Conservation (phyloP, 176 grass and related monocot species). For the Oryza brachyantha region DNA sequence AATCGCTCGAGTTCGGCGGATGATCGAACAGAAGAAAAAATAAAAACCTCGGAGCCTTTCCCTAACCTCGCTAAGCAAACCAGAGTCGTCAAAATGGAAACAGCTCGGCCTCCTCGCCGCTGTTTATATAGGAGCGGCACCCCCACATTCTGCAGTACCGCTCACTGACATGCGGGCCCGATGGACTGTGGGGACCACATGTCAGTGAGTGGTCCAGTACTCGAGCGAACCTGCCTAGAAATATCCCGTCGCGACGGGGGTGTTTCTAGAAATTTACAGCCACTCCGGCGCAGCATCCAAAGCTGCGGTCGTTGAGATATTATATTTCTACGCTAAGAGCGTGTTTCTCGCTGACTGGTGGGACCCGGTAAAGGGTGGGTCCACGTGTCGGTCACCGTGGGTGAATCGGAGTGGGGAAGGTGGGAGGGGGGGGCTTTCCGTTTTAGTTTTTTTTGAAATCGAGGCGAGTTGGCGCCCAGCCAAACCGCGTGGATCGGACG, state of each 20-base stretch:
- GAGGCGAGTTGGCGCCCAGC: constrained; percentile 19
- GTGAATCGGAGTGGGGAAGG: rapidly evolving
- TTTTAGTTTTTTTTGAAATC: constrained; percentile 29
- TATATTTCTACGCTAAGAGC: no score
- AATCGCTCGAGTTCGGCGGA: neutral
- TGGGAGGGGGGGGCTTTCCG: neutral
- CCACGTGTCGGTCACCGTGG: rapidly evolving
- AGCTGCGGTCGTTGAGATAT: neutral
- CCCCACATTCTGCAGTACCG: no score
- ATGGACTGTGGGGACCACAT: no score
- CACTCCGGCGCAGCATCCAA: constrained; percentile 35
- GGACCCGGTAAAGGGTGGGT: rapidly evolving
- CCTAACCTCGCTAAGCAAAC: constrained; percentile 13
- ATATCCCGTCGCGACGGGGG: neutral
- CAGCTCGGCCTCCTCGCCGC: constrained; percentile 21
- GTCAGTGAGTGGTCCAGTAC: no score
- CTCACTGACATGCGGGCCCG: no score
- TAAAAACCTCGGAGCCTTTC: neutral
- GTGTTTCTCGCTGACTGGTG: rapidly evolving
- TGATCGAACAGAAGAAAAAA: no score
- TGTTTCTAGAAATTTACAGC: constrained; percentile 32
- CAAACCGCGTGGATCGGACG: constrained; percentile 37
- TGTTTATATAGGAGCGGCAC: constrained; percentile 29
- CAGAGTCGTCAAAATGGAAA: constrained; percentile 13
- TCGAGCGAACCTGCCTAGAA: constrained; percentile 10